These are phyloP conservation scores for Penicillium sclerotigenum DNA, from an alignment of 2,329 filamentous ascomycete genomes.

Conservation along the genomic window DNA sequence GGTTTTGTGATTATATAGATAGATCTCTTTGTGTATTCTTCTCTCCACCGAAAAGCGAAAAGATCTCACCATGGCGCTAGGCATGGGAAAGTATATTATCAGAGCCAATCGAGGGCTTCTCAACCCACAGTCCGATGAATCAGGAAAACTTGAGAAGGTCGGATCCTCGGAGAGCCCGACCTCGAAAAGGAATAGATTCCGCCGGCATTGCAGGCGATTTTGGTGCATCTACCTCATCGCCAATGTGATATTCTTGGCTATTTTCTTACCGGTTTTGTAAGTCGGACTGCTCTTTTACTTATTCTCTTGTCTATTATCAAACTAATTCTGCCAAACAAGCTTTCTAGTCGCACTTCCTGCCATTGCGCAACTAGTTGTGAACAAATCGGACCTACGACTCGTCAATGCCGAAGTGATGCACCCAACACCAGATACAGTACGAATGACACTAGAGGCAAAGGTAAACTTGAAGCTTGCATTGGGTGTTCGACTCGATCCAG, in stretches of 20 bases:
- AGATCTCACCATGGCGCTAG: neutral
- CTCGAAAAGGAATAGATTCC: constrained; percentile 34
- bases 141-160: constrained; percentile 10
- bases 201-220: constrained; percentile 44
- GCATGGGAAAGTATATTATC: constrained; percentile 11
- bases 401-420: constrained; percentile 17
- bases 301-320: neutral
- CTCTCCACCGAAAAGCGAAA: neutral
- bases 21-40: neutral
- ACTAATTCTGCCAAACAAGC: constrained; percentile 25
- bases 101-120: constrained; percentile 16
- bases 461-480: constrained; percentile 20
- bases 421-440: constrained; percentile 20
- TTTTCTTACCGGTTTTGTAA: constrained; percentile 49
- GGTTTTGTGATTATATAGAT: neutral
- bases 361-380: constrained; percentile 48
- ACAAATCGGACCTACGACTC: constrained; percentile 43
- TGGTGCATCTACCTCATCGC: constrained; percentile 48
- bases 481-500: constrained; percentile 18
- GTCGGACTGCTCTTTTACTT: constrained; percentile 14
- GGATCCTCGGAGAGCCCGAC: constrained; percentile 12
- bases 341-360: constrained; percentile 49
- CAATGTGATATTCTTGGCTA: constrained; percentile 43
- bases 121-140: constrained; percentile 2
- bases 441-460: constrained; percentile 20